Percentiles rank a stretch among this genome's conserved stretches.
Evolutionary conservation across 176 grass and related monocot species (phyloP).

Genomic region (Echinochloa phyllopogon): DNA sequence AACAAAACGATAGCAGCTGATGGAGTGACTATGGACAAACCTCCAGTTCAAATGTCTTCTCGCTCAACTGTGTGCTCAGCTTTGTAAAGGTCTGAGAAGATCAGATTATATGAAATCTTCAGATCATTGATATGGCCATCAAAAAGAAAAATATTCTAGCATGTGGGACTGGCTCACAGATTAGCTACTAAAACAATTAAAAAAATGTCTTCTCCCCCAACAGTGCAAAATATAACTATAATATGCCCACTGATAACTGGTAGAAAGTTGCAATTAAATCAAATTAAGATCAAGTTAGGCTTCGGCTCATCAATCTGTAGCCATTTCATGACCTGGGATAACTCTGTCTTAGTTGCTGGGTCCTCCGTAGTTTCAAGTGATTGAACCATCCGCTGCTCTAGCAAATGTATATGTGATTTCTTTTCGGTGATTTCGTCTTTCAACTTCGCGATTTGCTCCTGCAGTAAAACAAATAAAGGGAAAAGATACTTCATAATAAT

Average conservation of each 20-base stretch:
- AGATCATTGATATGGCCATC: conserved; percentile 5
- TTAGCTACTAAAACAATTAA: neutral
- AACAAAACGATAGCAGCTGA: conserved; percentile 30
- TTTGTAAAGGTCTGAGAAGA: conserved; percentile 82
- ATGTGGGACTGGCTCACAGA: neutral
- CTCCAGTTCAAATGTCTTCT: conserved; percentile 94
- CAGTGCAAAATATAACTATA: conserved; percentile 35
- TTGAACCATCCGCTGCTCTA: conserved; percentile 84
- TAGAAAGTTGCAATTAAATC: conserved; percentile 15
- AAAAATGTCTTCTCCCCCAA: neutral
- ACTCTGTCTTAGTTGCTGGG: conserved; percentile 58
- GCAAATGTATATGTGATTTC: conserved; percentile 85
- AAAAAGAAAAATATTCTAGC: conserved; percentile 20
- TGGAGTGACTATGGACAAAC: conserved; percentile 49
- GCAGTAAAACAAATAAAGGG: conserved; percentile 17
- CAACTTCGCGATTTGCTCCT: conserved; percentile 87
- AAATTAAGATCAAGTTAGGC: conserved; percentile 28
- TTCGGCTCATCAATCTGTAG: conserved; percentile 11
- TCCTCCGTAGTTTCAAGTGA: conserved; percentile 75
- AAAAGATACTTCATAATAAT: conserved; percentile 33
- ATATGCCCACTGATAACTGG: conserved; percentile 31
- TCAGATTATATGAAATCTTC: neutral
- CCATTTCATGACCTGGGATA: conserved; percentile 65
- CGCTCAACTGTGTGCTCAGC: conserved; percentile 80
- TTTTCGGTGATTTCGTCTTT: conserved; percentile 88